Base-by-base conservation (phyloP, 108 stramenopile genomes). In the Nannochloropsis gaditana region DNA sequence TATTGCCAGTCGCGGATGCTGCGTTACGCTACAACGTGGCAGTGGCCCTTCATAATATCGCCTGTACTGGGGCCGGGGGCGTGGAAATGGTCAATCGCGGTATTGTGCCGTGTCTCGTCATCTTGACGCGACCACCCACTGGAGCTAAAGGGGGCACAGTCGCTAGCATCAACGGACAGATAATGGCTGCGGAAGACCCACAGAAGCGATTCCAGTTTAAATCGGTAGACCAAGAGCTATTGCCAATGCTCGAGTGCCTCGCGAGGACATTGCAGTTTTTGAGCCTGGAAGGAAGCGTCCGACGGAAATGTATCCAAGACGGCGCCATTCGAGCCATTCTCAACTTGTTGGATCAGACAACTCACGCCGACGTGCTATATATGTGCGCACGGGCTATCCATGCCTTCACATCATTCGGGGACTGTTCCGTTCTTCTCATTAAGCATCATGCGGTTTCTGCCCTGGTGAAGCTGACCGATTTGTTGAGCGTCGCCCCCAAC, bases 11-110 rank as follows among this genome's bases (percentile, higher is more conserved):
- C n/a, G 59, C 59, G 8, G 59, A 73, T n/a, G 59, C 19, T n/a
- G 59, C n/a, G 19, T 73, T 73, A n/a, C 59, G n/a, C 19, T 73
- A 73, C n/a, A 73, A 73, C n/a, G 59, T 73, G 59, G 59, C 59
- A n/a, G 59, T 73, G 8, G 59, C 59, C 19, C n/a, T 73, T n/a
- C 59, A 73, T 73, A 73, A 73, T n/a, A n/a, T 73, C n/a, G 59
- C 59, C 19, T 73, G 59, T 73, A n/a, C 59, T n/a, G 19, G 8
- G 59, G 8, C 59, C 15, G 15, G 59, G 15, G n/a, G 59, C 3
- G 8, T 15, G 15, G 59, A 73, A 3, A 73, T 73, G 59, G n/a
- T 73, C 59, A 73, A 73, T 8, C 59, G 59, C 59, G 59, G 59
- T 6, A n/a, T 73, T 15, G n/a, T 73, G 59, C 19, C 59, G 59